Evolutionary conservation across 805 yeast species (phyloP).

Genomic region (Spathaspora passalidarum): DNA sequence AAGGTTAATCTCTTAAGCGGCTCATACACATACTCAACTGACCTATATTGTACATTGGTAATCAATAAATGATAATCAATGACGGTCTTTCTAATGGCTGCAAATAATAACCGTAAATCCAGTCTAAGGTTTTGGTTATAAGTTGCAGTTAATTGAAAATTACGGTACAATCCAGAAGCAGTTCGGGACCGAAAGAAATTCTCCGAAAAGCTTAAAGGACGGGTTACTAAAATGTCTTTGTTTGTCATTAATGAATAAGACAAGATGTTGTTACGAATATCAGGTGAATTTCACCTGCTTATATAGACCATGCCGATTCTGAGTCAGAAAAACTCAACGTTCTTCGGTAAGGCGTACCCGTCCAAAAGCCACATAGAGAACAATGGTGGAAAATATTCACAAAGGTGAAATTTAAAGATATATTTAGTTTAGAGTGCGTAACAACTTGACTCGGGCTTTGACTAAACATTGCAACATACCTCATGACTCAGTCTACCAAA

Average conservation of each 20-base stretch:
- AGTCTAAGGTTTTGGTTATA: slow-evolving; percentile 20
- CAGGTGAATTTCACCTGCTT: not conserved
- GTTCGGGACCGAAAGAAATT: slow-evolving; percentile 34
- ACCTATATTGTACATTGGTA: slow-evolving; percentile 26
- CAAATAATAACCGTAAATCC: slow-evolving; percentile 14
- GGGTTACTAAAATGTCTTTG: slow-evolving; percentile 2
- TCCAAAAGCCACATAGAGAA: not conserved
- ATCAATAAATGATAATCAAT: slow-evolving; percentile 32
- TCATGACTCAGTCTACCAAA: too few relatives aligned
- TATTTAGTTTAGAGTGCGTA: too few relatives aligned
- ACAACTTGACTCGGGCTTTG: too few relatives aligned
- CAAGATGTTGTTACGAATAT: too few relatives aligned
- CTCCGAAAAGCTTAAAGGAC: slow-evolving; percentile 31
- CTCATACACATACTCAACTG: slow-evolving; percentile 14
- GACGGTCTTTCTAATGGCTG: slow-evolving; percentile 28
- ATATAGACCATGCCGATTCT: too few relatives aligned
- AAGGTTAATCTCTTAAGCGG: slow-evolving; percentile 22
- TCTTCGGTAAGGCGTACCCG: not conserved
- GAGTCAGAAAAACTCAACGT: not conserved
- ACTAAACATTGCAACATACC: too few relatives aligned
- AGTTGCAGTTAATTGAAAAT: slow-evolving; percentile 32
- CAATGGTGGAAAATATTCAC: not conserved
- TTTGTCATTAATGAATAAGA: not conserved
- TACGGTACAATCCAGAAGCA: slow-evolving; percentile 24
- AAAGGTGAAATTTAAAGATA: too few relatives aligned